Conservation (phyloP, 805 yeast genomes). For the Kodamaea restingae region DNA sequence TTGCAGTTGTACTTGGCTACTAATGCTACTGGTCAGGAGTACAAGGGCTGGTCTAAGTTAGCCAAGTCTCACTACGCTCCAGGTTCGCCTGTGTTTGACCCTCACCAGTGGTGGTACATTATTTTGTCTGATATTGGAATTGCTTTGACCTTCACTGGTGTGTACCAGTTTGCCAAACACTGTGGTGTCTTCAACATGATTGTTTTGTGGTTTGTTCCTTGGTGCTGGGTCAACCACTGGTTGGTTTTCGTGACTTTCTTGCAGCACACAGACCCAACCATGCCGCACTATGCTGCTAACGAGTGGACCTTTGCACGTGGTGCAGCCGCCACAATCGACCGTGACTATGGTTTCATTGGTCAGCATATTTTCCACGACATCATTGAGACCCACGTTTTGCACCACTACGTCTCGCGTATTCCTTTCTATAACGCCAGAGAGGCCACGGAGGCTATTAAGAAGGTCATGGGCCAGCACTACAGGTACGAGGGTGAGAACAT, state of each 20-base stretch:
- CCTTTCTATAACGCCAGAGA: conserved; percentile 55
- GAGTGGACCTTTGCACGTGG: conserved; percentile 66
- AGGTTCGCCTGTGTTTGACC: conserved; percentile 50
- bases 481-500: conserved; percentile 49
- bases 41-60: conserved; percentile 15
- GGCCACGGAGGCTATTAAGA: conserved; percentile 48
- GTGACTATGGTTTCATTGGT: conserved; percentile 58
- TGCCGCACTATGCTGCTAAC: conserved; percentile 54
- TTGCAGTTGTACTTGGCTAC: conserved; percentile 46
- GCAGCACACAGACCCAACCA: conserved; percentile 57
- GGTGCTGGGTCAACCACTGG: conserved; percentile 62
- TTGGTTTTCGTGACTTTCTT: conserved; percentile 58
- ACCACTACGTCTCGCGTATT: conserved; percentile 52
- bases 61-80: conserved; percentile 52
- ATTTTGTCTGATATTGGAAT: conserved; percentile 56
- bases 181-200: conserved; percentile 49
- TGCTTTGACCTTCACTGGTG: conserved; percentile 37
- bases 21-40: conserved; percentile 49
- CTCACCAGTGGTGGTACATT: conserved; percentile 52
- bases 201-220: conserved; percentile 57
- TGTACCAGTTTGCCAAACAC: conserved; percentile 49
- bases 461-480: conserved; percentile 52
- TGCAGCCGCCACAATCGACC: conserved; percentile 63
- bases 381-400: conserved; percentile 56
- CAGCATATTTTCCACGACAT: conserved; percentile 55